Base-by-base conservation (phyloP, 257 asterid genomes). In the Orobanche coerulescens region DNA sequence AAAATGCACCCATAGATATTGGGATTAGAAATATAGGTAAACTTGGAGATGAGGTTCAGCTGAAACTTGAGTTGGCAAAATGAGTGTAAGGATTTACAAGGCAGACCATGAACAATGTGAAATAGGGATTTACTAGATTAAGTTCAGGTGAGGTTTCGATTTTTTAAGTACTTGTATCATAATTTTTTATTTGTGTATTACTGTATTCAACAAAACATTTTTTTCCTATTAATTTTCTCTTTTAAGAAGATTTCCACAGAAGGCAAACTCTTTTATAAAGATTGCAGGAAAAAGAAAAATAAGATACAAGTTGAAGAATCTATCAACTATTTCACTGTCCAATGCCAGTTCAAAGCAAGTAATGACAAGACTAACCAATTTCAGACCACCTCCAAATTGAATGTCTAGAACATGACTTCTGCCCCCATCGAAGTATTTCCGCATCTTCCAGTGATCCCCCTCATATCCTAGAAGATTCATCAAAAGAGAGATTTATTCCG, bases 371-470 rank as follows among this genome's bases (percentile, higher is more conserved):
- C 88, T 79, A 67, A 88, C 98, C 98, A 92, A 67, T 82, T 83
- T 92, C 77, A 92, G 80, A 77, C 72, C 80, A 74, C 72, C 81
- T 64, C 97, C 96, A 80, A 87, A 90, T 46, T 78, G 94, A 68
- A 80, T 72, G 63, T 87, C 91, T 28, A 90, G 82, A 66, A 87
- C 84, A 54, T 55, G 82, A 74, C 79, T 73, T 33, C 79, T 62
- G 65, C 64, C 75, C 64, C 73, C 61, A 65, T 76, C 85, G 69
- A 90, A 87, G 70, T 71, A 58, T 76, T 85, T 81, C 84, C 95
- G 70, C 75, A 80, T 64, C 72, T 77, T 80, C 97, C 97, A 90
- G 44, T 71, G 82, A 59, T 64, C 73, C 55, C 34, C 75, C 50
- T 84, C 86, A 23, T 73, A 20, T 71, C 79, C 97, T 90, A 77